A percentile compares a stretch with the other conserved stretches of the same genome.
These are phyloP conservation scores for Phytopythium vexans DNA, from an alignment of 352 stramenopile species.

Conservation along the genomic window DNA sequence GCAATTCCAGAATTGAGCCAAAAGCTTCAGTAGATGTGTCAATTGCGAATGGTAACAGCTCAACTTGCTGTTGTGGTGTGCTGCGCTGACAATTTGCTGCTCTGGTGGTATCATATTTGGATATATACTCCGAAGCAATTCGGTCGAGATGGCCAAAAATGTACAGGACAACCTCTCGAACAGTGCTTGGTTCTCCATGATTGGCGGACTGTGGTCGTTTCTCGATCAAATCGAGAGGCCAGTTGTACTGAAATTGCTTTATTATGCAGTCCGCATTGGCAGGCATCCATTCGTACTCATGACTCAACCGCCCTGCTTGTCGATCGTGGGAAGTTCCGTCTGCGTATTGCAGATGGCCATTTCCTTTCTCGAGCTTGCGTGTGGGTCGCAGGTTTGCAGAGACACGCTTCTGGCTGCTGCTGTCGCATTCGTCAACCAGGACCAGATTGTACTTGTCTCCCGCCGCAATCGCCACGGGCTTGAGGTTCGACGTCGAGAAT, in stretches of 20 bases:
- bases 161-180: constrained; percentile 18
- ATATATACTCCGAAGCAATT: constrained; percentile 25
- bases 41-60: constrained; percentile 34
- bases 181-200: background rate
- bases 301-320: no score
- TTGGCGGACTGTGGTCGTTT: background rate
- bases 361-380: no score
- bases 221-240: background rate
- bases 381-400: no score
- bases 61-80: background rate
- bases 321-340: no score
- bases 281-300: no score
- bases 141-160: constrained; percentile 47
- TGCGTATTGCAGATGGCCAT: no score
- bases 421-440: constrained; percentile 44
- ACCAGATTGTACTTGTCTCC: constrained; percentile 88
- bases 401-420: no score
- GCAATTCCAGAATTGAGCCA: constrained; percentile 21
- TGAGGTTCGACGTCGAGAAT: constrained; percentile 42
- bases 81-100: background rate
- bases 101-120: no score
- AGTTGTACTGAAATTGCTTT: background rate
- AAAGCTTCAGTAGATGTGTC: constrained; percentile 31
- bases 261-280: no score
- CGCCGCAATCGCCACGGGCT: constrained; percentile 72